A percentile compares a stretch with the other conserved stretches of the same genome.
Conservation (phyloP, 1,284 basidiomycete genomes). For the Phylloporus sp. region DNA sequence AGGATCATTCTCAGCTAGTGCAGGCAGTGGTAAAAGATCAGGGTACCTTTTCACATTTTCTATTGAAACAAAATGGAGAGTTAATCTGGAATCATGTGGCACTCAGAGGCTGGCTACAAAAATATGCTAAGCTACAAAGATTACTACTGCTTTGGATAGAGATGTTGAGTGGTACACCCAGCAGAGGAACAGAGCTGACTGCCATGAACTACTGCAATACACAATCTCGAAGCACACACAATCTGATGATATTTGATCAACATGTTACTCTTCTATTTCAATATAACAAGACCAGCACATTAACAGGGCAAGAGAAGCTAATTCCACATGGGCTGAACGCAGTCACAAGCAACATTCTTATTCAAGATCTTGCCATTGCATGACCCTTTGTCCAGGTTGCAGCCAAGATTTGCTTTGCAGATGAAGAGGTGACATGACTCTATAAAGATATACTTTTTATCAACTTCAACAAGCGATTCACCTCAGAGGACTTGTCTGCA, state of each 20-base stretch:
- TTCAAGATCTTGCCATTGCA: constrained; percentile 34
- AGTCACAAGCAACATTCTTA: constrained; percentile 24
- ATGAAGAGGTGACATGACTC: background rate
- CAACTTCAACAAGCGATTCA: constrained; percentile 28
- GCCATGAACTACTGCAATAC: too few species aligned
- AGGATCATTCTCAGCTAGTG: too few species aligned
- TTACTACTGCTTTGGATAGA: too few species aligned
- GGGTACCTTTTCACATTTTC: too few species aligned
- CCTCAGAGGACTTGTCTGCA: constrained; percentile 17
- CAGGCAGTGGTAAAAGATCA: too few species aligned
- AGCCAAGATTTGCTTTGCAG: constrained; percentile 9
- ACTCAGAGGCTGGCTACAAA: too few species aligned
- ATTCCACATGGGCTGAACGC: constrained; percentile 37
- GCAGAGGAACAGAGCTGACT: too few species aligned
- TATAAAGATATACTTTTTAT: constrained; percentile 26
- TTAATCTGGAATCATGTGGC: too few species aligned
- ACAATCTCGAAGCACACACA: too few species aligned
- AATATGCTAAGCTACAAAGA: too few species aligned
- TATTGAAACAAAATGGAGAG: too few species aligned
- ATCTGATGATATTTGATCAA: background rate
- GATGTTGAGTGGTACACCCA: too few species aligned
- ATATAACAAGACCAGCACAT: background rate
- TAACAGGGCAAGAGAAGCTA: constrained; percentile 29
- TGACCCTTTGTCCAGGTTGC: constrained; percentile 31
- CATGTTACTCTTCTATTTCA: background rate